These are phyloP conservation scores for Diplodia sapinea DNA, from an alignment of 2,329 filamentous ascomycete genomes.

Conservation along the genomic window DNA sequence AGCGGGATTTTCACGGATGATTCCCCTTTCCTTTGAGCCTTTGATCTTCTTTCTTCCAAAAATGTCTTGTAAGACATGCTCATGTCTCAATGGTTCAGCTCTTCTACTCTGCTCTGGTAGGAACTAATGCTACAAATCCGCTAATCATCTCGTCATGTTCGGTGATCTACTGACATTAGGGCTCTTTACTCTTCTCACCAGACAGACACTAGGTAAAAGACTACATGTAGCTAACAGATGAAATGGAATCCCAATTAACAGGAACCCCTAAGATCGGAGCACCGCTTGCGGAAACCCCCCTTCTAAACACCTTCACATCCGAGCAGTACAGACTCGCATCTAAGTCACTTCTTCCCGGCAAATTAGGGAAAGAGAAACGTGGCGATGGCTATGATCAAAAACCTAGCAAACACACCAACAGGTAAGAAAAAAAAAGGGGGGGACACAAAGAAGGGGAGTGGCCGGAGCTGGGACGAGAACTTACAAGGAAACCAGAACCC, in stretches of 20 bases:
- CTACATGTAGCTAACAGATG: too few species aligned
- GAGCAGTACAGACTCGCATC: not conserved
- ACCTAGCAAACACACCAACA: not conserved
- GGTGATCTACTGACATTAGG: too few species aligned
- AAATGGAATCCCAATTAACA: too few species aligned
- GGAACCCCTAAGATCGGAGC: too few species aligned
- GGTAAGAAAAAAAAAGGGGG: too few species aligned
- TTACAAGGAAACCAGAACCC: not conserved
- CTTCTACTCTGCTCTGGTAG: not conserved
- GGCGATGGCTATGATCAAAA: not conserved
- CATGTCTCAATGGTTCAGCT: not conserved
- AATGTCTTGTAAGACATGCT: not conserved
- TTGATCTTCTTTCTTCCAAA: not conserved
- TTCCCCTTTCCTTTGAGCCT: conserved; percentile 19
- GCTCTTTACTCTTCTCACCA: too few species aligned
- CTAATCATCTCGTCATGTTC: too few species aligned
- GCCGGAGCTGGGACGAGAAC: not conserved
- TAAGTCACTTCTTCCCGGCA: not conserved
- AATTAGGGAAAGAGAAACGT: not conserved
- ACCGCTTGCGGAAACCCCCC: too few species aligned
- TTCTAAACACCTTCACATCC: too few species aligned
- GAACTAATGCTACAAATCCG: not conserved
- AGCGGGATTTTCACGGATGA: not conserved
- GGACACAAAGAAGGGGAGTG: too few species aligned
- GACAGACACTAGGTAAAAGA: too few species aligned